Evolutionary conservation across 345 rosid species (phyloP), one percentile per base, ranked within the genome.

Genomic region (Gossypium thurberi): DNA sequence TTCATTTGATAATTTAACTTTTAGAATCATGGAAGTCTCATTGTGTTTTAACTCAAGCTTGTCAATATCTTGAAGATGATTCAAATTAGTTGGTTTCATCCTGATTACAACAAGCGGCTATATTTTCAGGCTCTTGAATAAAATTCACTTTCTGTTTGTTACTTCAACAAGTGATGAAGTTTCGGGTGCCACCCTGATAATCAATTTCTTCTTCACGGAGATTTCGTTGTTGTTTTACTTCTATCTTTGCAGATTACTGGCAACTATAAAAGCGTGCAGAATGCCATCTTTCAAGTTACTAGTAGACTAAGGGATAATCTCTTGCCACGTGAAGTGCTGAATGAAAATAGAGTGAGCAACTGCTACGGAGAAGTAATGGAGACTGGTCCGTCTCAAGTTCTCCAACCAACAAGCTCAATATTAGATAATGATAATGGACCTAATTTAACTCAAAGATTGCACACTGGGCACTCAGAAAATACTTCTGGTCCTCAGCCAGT

Each of bases 161-260:
- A 40, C 55, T 42, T 13, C 63, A 66, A 47, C 37, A 2, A 13
- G 40, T 50, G 65, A 42, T 40, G 33, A 42, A 78, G 12, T 65
- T 42, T 74, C 60, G 75, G 77, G 6, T 48, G 66, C 62, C 40
- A 72, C 42, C 53, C 64, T 76, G 42, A 28, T 50, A 48, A 44
- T 47, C 48, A 10, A 28, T 58, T 57, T 33, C 50, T n/a, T 46
- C 28, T 13, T 56, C 26, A 69, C 62, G 65, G 66, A 25, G 42
- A 15, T 37, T 23, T 74, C 40, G 21, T 28, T 51, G n/a, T 65
- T 2, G 15, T 50, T 44, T 55, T 61, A n/a, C 71, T 48, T 70
- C 73, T 77, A 55, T 25, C 20, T 65, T 52, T 76, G 70, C 82
- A 86, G 89, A 84, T 86, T 28, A 74, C 71, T 18, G 89, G 89